Evolutionary conservation across 495 filamentous ascomycete species (phyloP).

Genomic region (Hyaloscypha finlandica): DNA sequence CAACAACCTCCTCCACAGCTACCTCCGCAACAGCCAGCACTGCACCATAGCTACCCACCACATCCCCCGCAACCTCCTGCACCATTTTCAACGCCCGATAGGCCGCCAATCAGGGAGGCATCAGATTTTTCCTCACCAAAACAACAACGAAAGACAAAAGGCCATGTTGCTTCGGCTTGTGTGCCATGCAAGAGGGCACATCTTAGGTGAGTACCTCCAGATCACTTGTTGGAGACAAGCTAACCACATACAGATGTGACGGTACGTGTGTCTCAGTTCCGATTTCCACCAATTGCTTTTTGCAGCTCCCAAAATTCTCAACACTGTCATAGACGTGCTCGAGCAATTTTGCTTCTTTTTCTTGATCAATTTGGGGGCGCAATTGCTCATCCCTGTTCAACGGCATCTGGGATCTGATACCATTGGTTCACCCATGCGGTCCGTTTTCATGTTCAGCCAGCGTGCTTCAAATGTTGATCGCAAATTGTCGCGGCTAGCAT

Average conservation of each 20-base stretch:
- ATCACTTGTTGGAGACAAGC: conserved; percentile 14
- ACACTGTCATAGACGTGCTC: conserved; percentile 20
- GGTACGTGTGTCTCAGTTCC: conserved; percentile 31
- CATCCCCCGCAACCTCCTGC: conserved; percentile 26
- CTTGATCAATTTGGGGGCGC: conserved; percentile 13
- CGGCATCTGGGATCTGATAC: conserved; percentile 4
- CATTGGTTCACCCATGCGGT: conserved; percentile 13
- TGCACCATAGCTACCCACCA: conserved; percentile 23
- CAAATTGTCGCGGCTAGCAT: conserved; percentile 14
- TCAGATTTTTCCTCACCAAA: conserved; percentile 52
- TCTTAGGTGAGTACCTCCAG: conserved; percentile 51
- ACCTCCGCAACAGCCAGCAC: conserved; percentile 34
- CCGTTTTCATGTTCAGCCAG: conserved; percentile 9
- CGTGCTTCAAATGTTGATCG: conserved; percentile 8
- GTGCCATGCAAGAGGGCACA: conserved; percentile 98
- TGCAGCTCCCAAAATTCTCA: conserved; percentile 12
- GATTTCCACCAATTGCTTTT: conserved; percentile 16
- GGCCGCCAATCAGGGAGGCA: conserved; percentile 20
- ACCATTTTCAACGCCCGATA: conserved; percentile 42
- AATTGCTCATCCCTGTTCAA: conserved; percentile 8
- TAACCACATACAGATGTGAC: conserved; percentile 33
- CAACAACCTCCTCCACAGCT: conserved; percentile 28
- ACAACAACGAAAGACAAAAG: conserved; percentile 82
- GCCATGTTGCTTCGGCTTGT: conserved; percentile 94
- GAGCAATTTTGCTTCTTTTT: conserved; percentile 20